Evolutionary conservation across 768 basidiomycete genomes (phyloP).

Genomic region (Cystobasidium tubakii): DNA sequence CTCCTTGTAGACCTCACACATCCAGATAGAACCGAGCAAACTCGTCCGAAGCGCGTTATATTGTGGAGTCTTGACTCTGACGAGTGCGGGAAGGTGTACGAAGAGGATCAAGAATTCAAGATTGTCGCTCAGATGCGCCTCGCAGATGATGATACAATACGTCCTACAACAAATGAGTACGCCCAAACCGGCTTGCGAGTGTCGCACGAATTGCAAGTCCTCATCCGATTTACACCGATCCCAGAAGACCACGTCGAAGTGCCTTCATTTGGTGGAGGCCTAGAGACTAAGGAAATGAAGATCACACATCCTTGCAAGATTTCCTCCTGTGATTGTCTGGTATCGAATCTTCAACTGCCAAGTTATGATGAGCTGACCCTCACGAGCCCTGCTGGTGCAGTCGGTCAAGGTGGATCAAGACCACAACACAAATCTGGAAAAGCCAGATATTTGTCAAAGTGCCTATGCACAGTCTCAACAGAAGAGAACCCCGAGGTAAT

Average conservation of each 20-base stretch:
- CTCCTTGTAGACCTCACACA: not conserved
- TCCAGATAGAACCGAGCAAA: conserved; percentile 20
- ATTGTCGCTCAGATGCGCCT: conserved; percentile 34
- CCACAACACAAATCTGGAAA: not conserved
- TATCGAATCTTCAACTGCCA: conserved; percentile 22
- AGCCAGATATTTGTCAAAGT: conserved; percentile 5
- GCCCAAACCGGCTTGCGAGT: conserved; percentile 28
- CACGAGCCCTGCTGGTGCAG: not conserved
- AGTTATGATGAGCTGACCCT: not conserved
- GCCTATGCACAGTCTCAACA: conserved; percentile 22
- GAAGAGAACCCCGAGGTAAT: conserved; percentile 23
- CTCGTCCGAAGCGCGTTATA: conserved; percentile 23
- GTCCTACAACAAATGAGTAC: conserved; percentile 15
- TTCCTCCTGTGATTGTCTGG: conserved; percentile 26
- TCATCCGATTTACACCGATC: conserved; percentile 27
- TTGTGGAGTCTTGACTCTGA: conserved; percentile 23
- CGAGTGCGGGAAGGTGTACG: not conserved
- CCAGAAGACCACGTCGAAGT: not conserved
- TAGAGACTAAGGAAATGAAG: conserved; percentile 33
- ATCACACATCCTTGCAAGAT: conserved; percentile 26
- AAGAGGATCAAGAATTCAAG: conserved; percentile 18
- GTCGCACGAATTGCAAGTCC: conserved; percentile 21
- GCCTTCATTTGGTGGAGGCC: not conserved
- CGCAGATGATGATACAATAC: conserved; percentile 31
- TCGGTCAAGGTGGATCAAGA: conserved; percentile 1